Conservation (phyloP, 768 basidiomycete species). For the Cyathus striatus region DNA sequence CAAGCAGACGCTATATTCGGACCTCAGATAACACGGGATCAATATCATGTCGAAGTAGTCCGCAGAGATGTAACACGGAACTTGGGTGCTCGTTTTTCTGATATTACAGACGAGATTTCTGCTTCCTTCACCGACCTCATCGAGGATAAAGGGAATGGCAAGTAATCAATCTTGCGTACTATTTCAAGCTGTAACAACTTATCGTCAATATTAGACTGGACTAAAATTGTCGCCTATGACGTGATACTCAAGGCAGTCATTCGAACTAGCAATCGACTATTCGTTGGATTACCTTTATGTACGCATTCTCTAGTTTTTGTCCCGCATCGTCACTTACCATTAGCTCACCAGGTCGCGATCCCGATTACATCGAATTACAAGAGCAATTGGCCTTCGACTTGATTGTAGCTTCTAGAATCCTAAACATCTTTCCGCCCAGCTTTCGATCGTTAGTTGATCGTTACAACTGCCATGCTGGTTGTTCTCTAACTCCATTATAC, state of each 20-base stretch:
- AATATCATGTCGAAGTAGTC: conserved; percentile 13
- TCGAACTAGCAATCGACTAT: conserved; percentile 30
- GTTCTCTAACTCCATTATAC: no score
- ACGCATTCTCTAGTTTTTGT: no score
- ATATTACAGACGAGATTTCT: conserved; percentile 31
- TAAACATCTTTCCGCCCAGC: conserved; percentile 14
- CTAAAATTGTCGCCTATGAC: conserved; percentile 16
- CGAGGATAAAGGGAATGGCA: conserved; percentile 8
- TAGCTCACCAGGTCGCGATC: conserved; percentile 11
- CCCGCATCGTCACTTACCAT: not conserved
- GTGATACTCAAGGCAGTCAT: conserved; percentile 23
- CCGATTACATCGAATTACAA: conserved; percentile 15
- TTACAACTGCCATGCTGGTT: no score
- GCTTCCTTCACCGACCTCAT: conserved; percentile 27
- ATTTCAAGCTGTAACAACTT: no score
- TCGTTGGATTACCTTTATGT: conserved; percentile 41
- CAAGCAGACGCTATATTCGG: conserved; percentile 26
- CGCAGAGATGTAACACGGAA: conserved; percentile 19
- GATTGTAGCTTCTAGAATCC: conserved; percentile 9
- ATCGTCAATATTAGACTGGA: conserved; percentile 26
- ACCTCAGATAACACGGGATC: conserved; percentile 11
- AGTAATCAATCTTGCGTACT: not conserved
- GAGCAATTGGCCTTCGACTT: conserved; percentile 15
- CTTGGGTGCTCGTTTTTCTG: conserved; percentile 19
- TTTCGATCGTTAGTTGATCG: conserved; percentile 12